Conservation (phyloP, 2,329 filamentous ascomycete species). For the Fusarium chaquense region DNA sequence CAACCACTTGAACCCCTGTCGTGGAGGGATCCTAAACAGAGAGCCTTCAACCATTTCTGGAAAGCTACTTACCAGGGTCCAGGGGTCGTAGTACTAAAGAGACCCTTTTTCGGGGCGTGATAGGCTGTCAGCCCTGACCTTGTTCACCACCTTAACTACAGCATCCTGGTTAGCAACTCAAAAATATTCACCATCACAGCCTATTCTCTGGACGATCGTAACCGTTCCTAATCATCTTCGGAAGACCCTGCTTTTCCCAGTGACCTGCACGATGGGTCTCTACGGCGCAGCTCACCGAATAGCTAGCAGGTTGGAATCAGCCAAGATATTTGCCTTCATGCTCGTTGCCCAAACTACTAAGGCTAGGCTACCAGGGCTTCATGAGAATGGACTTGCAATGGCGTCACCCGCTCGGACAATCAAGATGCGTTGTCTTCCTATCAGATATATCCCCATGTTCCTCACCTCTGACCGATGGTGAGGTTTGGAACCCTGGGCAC, state of each 20-base stretch:
- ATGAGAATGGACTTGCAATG: slow-evolving; percentile 38
- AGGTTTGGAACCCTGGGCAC: slow-evolving; percentile 46
- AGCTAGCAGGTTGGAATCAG: slow-evolving; percentile 20
- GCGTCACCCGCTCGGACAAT: slow-evolving; percentile 42
- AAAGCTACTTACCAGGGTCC: slow-evolving; percentile 15
- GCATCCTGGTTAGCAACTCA: slow-evolving; percentile 28
- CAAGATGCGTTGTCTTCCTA: slow-evolving; percentile 39
- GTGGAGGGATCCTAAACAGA: slow-evolving; percentile 8
- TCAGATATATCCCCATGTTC: slow-evolving; percentile 41
- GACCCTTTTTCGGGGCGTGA: slow-evolving; percentile 29
- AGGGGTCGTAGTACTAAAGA: slow-evolving; percentile 27
- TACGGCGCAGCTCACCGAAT: slow-evolving; percentile 14
- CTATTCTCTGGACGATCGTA: slow-evolving; percentile 40
- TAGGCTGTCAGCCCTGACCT: slow-evolving; percentile 34
- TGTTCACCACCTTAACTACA: slow-evolving; percentile 13
- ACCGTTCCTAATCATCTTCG: slow-evolving; percentile 34
- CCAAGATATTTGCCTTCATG: slow-evolving; percentile 7
- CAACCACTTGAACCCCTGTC: slow-evolving; percentile 37
- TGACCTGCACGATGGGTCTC: slow-evolving; percentile 15
- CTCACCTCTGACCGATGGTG: slow-evolving; percentile 33
- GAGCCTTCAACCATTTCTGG: slow-evolving; percentile 33
- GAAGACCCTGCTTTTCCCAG: slow-evolving; percentile 38
- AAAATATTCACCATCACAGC: slow-evolving; percentile 32
- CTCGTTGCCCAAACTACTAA: slow-evolving; percentile 11
- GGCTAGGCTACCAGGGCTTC: slow-evolving; percentile 6